Percentiles rank a stretch among this genome's conserved stretches.
Conservation (phyloP, 163 green algal species). For the Volvox carteri region DNA sequence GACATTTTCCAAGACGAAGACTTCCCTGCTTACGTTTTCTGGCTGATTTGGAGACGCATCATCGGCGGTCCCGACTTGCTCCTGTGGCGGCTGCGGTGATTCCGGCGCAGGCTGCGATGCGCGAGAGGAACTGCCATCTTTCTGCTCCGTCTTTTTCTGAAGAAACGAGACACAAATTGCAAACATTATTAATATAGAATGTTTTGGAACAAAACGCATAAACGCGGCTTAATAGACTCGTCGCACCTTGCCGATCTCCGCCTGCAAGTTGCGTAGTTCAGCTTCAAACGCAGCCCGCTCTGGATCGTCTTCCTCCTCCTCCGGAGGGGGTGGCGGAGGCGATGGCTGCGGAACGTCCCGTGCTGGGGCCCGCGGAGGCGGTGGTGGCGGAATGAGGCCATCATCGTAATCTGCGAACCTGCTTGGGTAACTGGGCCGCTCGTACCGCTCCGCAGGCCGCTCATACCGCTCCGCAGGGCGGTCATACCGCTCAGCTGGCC, state of each 20-base stretch:
- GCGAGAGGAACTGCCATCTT: not conserved
- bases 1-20: not conserved
- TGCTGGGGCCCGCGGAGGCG: constrained; percentile 6
- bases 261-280: constrained; percentile 71
- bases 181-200: not conserved
- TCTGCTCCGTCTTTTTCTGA: constrained; percentile 51
- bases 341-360: not conserved
- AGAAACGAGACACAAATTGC: not conserved
- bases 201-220: not conserved
- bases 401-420: constrained; percentile 51
- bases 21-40: constrained; percentile 11
- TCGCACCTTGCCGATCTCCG: constrained; percentile 46
- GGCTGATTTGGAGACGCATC: not conserved
- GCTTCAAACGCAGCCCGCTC: constrained; percentile 81
- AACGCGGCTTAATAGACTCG: not conserved
- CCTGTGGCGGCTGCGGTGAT: constrained; percentile 13
- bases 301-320: constrained; percentile 71
- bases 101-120: not conserved
- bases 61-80: not conserved
- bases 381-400: constrained; percentile 47
- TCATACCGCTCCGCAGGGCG: constrained; percentile 47
- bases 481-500: constrained; percentile 41
- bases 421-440: constrained; percentile 12
- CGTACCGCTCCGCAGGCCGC: constrained; percentile 47
- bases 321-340: not conserved